These are phyloP conservation scores for Dendrothele bispora DNA, from an alignment of 768 basidiomycete species.

Conservation along the genomic window DNA sequence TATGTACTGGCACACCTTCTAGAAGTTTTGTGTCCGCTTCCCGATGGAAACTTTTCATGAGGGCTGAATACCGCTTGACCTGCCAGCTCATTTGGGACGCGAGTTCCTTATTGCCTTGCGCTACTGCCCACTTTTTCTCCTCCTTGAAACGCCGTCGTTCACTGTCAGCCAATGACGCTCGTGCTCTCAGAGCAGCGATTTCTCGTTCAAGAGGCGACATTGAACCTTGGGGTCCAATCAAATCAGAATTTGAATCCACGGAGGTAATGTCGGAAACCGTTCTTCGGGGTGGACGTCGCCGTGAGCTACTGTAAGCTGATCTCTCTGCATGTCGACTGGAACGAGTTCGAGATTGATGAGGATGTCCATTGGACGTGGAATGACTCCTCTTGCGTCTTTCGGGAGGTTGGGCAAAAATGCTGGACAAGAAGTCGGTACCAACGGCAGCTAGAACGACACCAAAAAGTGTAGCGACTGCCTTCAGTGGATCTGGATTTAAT, in stretches of 20 bases:
- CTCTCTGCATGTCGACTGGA: constrained; percentile 13
- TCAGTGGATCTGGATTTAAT: constrained; percentile 50
- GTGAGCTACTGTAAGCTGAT: constrained; percentile 2
- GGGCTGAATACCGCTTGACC: constrained; percentile 74
- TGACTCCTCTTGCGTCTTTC: constrained; percentile 31
- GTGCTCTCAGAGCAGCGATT: constrained; percentile 70
- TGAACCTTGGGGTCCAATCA: constrained; percentile 54
- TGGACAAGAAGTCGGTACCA: constrained; percentile 69
- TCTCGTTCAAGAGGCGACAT: constrained; percentile 73
- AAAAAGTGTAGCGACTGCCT: constrained; percentile 59
- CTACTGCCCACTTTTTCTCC: constrained; percentile 84
- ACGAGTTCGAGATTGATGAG: constrained; percentile 16
- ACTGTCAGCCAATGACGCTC: constrained; percentile 79
- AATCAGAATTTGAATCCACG: constrained; percentile 67
- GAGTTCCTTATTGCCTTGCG: constrained; percentile 72
- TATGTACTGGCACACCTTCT: constrained; percentile 46
- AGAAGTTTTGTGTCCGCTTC: constrained; percentile 73
- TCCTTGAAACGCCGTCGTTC: constrained; percentile 83
- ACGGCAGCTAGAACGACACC: constrained; percentile 71
- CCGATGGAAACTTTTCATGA: constrained; percentile 78
- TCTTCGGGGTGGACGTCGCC: constrained; percentile 17
- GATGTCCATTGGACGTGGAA: constrained; percentile 20
- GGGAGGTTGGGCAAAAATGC: constrained; percentile 54
- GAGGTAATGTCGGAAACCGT: constrained; percentile 62
- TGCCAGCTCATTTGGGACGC: constrained; percentile 83